A percentile compares a stretch with the other conserved stretches of the same genome.
These are phyloP conservation scores for Durusdinium trenchii DNA, from an alignment of 73 alveolate species.

Conservation along the genomic window DNA sequence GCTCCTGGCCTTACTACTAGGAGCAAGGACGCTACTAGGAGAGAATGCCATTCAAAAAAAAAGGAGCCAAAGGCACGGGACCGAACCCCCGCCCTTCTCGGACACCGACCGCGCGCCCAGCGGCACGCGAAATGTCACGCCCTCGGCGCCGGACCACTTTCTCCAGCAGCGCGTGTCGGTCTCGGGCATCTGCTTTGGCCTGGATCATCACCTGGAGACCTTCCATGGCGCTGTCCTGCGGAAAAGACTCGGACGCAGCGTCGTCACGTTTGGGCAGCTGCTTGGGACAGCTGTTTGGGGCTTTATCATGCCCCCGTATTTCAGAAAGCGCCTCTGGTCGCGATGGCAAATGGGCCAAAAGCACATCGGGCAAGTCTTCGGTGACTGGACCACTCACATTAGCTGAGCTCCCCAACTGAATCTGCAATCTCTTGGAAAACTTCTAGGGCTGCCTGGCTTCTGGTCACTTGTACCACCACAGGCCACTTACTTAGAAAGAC, in stretches of 20 bases:
- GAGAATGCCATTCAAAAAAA: no score
- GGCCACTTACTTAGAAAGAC: neutral
- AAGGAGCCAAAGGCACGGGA: no score
- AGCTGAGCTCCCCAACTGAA: neutral
- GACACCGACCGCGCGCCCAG: no score
- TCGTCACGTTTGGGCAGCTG: neutral
- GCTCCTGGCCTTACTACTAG: no score
- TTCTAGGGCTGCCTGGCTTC: constrained; percentile 49
- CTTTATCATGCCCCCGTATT: neutral
- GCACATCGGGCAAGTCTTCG: neutral
- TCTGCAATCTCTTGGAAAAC: constrained; percentile 26
- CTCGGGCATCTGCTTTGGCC: neutral
- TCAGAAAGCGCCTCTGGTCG: neutral
- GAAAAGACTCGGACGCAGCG: neutral
- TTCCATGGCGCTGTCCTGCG: neutral
- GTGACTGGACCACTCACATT: neutral
- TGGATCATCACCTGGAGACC: neutral
- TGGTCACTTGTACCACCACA: neutral
- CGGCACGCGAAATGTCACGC: no score
- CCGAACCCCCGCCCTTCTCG: no score
- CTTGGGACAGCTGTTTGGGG: no score
- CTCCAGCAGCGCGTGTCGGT: constrained; percentile 16
- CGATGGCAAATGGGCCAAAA: neutral
- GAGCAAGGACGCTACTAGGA: no score
- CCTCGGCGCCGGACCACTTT: neutral